Evolutionary conservation across 2,329 filamentous ascomycete species (phyloP), one percentile per base, ranked within the genome.

Genomic region (Ophiostoma australiae): DNA sequence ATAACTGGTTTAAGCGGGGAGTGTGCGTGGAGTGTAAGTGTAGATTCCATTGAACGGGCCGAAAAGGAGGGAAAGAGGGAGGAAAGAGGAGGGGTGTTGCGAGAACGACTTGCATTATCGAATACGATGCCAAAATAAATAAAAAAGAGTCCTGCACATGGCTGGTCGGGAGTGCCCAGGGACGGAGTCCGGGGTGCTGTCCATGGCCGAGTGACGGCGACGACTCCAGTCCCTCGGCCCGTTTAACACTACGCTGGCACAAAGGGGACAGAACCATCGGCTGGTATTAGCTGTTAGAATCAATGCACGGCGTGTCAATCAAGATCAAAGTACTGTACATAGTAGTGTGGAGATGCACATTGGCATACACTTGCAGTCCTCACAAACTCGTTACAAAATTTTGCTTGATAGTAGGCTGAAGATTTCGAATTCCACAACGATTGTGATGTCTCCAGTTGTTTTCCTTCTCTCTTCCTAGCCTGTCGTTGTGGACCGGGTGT

Each of bases 1-100:
- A 58, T 13, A 58, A 11, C 52, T 31, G 52, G 52, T 58, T 58
- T 58, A 58, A 58, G 52, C 52, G 52, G 52, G 52, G 52, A 58
- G 52, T 58, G 52, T 58, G 52, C 52, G 52, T 58, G 52, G 52
- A 27, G 23, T 13, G 52, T 10, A 58, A 58, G 52, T 58, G 52
- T 58, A 58, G 8, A 11, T 58, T 58, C 44, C 44, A 27, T 23
- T 27, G 52, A 58, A 58, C 52, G 52, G 52, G 52, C 52, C 52
- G 52, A 58, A 58, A 58, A 27, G 52, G 17, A 48, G 44, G 6
- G 20, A 17, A 48, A 15, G 17, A 20, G 17, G 11, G 44, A 48
- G 44, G 17, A n/a, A 48, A 23, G 52, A 58, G 3, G 17, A 48
- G 6, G 7, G 17, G 10, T 39, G 37, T 11, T 39, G 13, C 37